Conservation (phyloP, 208 protist species). For the Acanthamoeba castellanii region DNA sequence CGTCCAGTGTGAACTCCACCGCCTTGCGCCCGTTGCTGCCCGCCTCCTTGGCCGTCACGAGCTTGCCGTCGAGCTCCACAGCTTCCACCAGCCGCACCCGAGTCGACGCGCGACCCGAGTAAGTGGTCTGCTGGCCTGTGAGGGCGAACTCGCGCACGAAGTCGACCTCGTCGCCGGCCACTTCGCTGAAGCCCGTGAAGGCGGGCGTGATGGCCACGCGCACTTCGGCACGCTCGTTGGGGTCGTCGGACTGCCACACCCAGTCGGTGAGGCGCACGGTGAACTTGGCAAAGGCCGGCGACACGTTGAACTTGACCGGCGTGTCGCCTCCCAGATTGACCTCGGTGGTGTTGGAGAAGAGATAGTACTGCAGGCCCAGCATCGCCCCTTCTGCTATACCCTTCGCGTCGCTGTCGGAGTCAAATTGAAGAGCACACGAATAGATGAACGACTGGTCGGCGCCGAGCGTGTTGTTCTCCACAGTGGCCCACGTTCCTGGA, state of each 20-base stretch:
- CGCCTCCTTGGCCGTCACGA: background rate
- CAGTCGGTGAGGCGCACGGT: background rate
- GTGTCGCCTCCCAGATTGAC: background rate
- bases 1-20: background rate
- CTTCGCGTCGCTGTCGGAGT: background rate
- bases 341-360: background rate
- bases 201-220: background rate
- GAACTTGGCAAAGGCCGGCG: background rate
- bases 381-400: background rate
- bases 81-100: background rate
- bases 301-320: background rate
- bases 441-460: background rate
- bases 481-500: background rate
- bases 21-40: background rate
- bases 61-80: background rate
- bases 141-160: background rate
- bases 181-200: background rate
- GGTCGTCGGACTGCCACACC: background rate
- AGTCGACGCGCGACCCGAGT: background rate
- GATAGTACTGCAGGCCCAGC: background rate
- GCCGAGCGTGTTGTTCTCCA: slow-evolving; percentile 7
- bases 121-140: background rate
- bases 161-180: background rate
- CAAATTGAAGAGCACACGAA: background rate
- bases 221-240: background rate